These are phyloP conservation scores for Rhododendron henanense DNA, from an alignment of 148 eudicot genomes.

Conservation along the genomic window DNA sequence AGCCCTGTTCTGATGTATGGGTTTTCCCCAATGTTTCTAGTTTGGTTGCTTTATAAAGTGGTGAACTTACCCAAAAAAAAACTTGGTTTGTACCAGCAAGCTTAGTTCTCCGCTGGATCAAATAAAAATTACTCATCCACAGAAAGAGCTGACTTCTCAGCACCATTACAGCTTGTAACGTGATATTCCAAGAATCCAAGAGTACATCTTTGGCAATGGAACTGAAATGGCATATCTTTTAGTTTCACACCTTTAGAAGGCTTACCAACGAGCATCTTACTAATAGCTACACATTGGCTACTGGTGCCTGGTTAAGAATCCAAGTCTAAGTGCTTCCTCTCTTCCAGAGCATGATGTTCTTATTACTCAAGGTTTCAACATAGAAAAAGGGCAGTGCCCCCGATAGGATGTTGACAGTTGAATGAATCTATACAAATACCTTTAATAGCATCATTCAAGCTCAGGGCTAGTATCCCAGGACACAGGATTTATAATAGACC, in stretches of 20 bases:
- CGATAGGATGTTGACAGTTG: background rate
- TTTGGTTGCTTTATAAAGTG: too few relatives aligned
- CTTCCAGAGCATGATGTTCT: background rate
- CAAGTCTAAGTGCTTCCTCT: background rate
- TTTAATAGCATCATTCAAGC: background rate
- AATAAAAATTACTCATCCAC: background rate
- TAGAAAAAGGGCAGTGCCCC: background rate
- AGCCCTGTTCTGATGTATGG: too few relatives aligned
- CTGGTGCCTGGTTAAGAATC: background rate
- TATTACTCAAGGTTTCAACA: background rate
- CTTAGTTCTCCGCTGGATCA: background rate
- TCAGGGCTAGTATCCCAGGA: background rate
- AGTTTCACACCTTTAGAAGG: background rate
- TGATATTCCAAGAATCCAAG: background rate
- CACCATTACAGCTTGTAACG: background rate
- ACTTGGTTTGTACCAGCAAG: background rate
- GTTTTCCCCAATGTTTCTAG: too few relatives aligned
- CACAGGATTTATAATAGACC: background rate
- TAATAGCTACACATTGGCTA: background rate
- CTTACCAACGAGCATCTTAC: background rate
- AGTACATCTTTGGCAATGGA: background rate
- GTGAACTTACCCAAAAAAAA: too few relatives aligned
- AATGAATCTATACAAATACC: background rate
- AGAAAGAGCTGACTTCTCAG: background rate
- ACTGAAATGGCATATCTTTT: background rate